Conservation (phyloP, 75 land plant genomes). For the Cunninghamia lanceolata region DNA sequence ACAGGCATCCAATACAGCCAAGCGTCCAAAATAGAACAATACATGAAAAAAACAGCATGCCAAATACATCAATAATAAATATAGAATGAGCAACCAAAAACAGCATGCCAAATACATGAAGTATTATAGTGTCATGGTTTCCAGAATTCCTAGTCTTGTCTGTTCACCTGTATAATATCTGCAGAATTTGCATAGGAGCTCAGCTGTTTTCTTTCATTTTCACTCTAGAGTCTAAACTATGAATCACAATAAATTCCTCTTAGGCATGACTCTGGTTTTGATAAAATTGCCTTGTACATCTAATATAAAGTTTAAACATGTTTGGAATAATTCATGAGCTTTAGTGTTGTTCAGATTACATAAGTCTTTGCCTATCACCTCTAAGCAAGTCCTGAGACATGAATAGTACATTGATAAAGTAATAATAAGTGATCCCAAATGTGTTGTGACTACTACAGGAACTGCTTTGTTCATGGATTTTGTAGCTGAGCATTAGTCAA, state of each 20-base stretch:
- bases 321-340: neutral
- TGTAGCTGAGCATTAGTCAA: no score
- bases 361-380: neutral
- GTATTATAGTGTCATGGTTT: no score
- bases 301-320: no score
- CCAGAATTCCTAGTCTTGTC: neutral
- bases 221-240: neutral
- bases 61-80: no score
- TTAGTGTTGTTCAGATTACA: neutral
- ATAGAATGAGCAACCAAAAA: no score
- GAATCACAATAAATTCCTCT: neutral
- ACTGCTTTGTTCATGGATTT: no score
- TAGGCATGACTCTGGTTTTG: neutral
- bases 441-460: no score
- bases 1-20: no score
- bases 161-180: neutral
- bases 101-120: no score
- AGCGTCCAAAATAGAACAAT: no score
- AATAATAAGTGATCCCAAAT: neutral
- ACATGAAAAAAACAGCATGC: no score
- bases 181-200: neutral
- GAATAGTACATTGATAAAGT: neutral
- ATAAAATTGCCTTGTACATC: no score
- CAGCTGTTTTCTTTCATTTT: neutral
- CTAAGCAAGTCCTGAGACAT: neutral